These are phyloP conservation scores for Amaranthus hypochondriacus DNA, from an alignment of 148 eudicot genomes.

Conservation along the genomic window DNA sequence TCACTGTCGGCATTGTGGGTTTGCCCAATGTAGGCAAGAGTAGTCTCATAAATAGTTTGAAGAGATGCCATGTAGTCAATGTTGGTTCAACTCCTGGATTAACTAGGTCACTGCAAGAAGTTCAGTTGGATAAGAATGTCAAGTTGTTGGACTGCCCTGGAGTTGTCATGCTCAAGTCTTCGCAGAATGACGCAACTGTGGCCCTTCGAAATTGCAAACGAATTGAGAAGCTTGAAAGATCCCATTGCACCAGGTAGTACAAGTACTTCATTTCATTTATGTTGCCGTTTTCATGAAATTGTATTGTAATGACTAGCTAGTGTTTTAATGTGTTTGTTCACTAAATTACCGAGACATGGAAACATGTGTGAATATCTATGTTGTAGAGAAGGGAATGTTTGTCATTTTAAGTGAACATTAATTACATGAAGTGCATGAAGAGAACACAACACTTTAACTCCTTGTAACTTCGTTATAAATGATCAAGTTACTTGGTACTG, in stretches of 20 bases:
- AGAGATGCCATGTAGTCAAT: slow-evolving; percentile 86
- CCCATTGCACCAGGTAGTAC: slow-evolving; percentile 70
- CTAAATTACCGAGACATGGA: not conserved
- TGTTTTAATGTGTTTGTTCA: not conserved
- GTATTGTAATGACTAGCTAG: not conserved
- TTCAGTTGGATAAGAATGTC: slow-evolving; percentile 85
- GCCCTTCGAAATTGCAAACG: slow-evolving; percentile 90
- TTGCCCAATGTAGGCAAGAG: slow-evolving; percentile 99
- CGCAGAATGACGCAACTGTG: slow-evolving; percentile 61
- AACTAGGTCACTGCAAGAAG: slow-evolving; percentile 96
- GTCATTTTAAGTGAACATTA: not conserved
- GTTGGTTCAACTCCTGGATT: slow-evolving; percentile 98
- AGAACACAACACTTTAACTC: not conserved
- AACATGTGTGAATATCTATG: not conserved
- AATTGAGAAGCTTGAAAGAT: slow-evolving; percentile 91
- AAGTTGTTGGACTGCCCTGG: slow-evolving; percentile 97
- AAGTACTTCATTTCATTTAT: not conserved
- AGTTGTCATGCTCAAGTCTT: slow-evolving; percentile 83
- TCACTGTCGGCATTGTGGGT: slow-evolving; percentile 87
- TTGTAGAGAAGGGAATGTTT: not conserved
- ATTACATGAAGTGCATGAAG: not conserved
- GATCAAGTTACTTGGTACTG: not conserved
- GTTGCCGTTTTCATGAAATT: not conserved
- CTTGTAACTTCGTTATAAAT: not conserved
- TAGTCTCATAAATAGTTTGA: slow-evolving; percentile 93